Evolutionary conservation across 2,329 filamentous ascomycete species (phyloP), one percentile per base, ranked within the genome.

Genomic region (Ophiostoma sp.): DNA sequence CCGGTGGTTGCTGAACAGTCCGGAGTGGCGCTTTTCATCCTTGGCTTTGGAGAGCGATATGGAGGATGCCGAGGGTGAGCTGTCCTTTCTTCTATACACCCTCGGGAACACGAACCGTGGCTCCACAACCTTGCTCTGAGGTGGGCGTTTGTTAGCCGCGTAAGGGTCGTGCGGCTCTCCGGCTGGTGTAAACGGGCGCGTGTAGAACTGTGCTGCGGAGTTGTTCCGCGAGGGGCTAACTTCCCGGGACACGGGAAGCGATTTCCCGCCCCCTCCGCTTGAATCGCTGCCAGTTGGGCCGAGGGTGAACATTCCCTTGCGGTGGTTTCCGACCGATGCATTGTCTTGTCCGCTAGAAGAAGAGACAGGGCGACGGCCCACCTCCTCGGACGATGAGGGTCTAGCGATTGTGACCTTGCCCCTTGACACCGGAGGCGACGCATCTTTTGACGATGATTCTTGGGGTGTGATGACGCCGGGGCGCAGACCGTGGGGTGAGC

Each of bases 101-200:
- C 87, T 83, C 7, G 89, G 87, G 74, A 97, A 97, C 68, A 96
- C 88, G 73, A 96, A 97, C 72, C 93, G 85, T 6, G 89, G 85
- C 74, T 97, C 93, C 60, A 96, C 85, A 62, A 96, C 85, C 7
- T 79, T 80, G 40, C 81, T 81, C 72, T 89, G 91, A 1, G 89
- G 88, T 2, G 87, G 86, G 66, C 93, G 88, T 74, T 89, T 93
- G 73, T 86, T 88, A 71, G 92, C 90, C n/a, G 92, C 88, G 75
- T 96, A 96, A 0, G 93, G 92, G 73, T 97, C 92, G 75, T 96
- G 90, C 66, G 82, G 83, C 69, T 96, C 92, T 40, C 90, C 92
- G 18, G 87, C 84, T 4, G 92, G 92, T 2, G 91, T 93, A 71
- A 91, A 89, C 0, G 92, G 89, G 70, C 91, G 87, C 40, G 89